Percentiles rank a stretch among this genome's conserved stretches.
Evolutionary conservation across 2,329 filamentous ascomycete species (phyloP).

Genomic region (Colletotrichum lupini): DNA sequence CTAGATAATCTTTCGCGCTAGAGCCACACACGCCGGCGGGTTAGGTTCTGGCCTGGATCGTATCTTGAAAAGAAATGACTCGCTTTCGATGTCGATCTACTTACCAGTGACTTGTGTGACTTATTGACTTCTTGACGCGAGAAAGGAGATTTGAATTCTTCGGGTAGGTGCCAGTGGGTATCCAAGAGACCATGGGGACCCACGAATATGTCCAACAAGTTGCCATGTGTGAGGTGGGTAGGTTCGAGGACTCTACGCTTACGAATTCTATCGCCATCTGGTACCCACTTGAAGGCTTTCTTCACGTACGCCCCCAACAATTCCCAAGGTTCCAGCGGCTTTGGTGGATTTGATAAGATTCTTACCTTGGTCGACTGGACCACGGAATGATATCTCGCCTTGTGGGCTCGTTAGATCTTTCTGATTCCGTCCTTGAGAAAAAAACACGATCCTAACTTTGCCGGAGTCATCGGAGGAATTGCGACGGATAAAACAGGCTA

Average conservation of each 20-base stretch:
- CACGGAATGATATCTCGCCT: background rate
- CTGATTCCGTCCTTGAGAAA: background rate
- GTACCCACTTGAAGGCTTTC: background rate
- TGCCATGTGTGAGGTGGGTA: background rate
- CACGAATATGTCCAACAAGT: background rate
- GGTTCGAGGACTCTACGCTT: background rate
- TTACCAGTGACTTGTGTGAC: background rate
- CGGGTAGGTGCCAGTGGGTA: background rate
- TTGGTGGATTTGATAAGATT: background rate
- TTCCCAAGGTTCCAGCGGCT: background rate
- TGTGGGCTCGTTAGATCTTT: background rate
- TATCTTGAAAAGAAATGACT: background rate
- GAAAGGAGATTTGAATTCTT: background rate
- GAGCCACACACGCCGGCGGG: no score
- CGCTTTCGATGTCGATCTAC: background rate
- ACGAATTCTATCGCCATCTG: background rate
- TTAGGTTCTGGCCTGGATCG: background rate
- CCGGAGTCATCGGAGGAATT: background rate
- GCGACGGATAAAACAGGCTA: background rate
- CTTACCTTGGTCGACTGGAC: background rate
- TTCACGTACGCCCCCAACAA: background rate
- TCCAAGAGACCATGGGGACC: background rate
- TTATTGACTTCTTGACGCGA: background rate
- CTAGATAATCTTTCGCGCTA: background rate
- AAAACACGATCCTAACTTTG: background rate